Base-by-base conservation (phyloP, 805 yeast species). In the Suhomyces sp. region DNA sequence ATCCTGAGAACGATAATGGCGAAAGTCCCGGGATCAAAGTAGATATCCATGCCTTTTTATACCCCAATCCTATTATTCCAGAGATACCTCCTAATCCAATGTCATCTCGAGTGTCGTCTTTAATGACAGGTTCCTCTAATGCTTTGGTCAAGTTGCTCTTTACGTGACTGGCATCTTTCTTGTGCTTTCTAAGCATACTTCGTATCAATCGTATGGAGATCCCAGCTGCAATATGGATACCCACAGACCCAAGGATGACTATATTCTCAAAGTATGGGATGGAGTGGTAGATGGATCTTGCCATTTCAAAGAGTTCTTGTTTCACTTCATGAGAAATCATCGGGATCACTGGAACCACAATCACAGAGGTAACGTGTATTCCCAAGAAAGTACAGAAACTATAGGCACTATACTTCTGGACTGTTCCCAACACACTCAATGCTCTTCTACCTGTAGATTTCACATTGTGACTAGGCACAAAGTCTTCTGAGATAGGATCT, bases 41-140 rank as follows among this genome's bases (percentile, higher is more conserved):
- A 12, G 68, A 65, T 4, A 73, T 64, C 37, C 66, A 53, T 5
- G 81, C 70, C 39, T 60, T 66, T 41, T 71, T 65, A 17, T 72
- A 58, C 1, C 83, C 84, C 14, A 76, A 51, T 0, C 85, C 85
- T 11, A 79, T 44, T 7, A 77, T 40, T n/a, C 76, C 64, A 2
- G 73, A 57, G 27, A 81, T 61, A 1, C 87, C 87, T 5, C 82
- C 82, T n/a, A 81, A 56, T 0, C 87, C 87, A 21, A 65, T 59
- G 33, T 68, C 64, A 36, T 74, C 76, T 19, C 73, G 54, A n/a
- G 46, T 42, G 11, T 49, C 58, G 33, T 56, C 56, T 22, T 61
- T 63, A 22, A 63, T 58, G 15, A 46, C 48, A 48, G 20, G 54
- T 42, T 15, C 48, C 36, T 26, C 32, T 31, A 35, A 30, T 33